phyloP scores from a whole-genome alignment of 306 rosid genomes.

The Dryas octopetala region DNA sequence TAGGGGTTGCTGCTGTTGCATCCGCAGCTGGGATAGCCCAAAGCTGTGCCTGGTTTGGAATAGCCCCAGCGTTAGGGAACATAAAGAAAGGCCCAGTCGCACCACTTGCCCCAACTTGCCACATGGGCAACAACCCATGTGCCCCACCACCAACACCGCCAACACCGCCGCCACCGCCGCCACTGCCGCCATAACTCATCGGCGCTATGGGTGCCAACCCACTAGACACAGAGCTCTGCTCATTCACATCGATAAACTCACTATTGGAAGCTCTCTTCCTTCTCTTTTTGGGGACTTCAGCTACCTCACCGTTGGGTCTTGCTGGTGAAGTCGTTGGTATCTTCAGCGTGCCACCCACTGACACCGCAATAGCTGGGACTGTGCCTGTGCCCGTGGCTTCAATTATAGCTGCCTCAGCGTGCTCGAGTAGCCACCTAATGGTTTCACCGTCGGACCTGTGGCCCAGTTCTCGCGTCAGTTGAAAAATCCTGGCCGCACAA shows the following conservation, averaged over 20 bases:
- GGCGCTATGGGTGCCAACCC: conserved; percentile 67
- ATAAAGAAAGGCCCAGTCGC: conserved; percentile 57
- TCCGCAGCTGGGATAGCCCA: conserved; percentile 67
- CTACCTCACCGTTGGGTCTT: conserved; percentile 47
- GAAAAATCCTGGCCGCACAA: conserved; percentile 82
- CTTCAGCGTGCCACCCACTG: conserved; percentile 70
- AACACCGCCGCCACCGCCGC: neutral
- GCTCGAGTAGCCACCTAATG: conserved; percentile 78
- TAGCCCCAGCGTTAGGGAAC: conserved; percentile 46
- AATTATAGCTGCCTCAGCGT: conserved; percentile 67
- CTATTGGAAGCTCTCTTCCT: conserved; percentile 42
- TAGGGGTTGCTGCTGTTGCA: conserved; percentile 31
- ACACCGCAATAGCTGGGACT: conserved; percentile 78
- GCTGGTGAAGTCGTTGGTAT: conserved; percentile 74
- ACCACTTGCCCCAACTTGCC: conserved; percentile 41
- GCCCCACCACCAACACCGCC: conserved; percentile 12
- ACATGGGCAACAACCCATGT: conserved; percentile 52
- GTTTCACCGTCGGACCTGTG: conserved; percentile 93
- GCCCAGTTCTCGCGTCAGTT: conserved; percentile 75
- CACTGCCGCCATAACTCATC: conserved; percentile 19
- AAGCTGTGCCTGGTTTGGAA: conserved; percentile 48
- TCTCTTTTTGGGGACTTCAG: conserved; percentile 42
- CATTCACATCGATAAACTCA: conserved; percentile 54
- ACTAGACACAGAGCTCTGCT: conserved; percentile 50
- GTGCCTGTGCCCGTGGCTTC: conserved; percentile 88